Evolutionary conservation across 2,329 filamentous ascomycete genomes (phyloP), one percentile per base, ranked within the genome.

Genomic region (Bipolaris oryzae): DNA sequence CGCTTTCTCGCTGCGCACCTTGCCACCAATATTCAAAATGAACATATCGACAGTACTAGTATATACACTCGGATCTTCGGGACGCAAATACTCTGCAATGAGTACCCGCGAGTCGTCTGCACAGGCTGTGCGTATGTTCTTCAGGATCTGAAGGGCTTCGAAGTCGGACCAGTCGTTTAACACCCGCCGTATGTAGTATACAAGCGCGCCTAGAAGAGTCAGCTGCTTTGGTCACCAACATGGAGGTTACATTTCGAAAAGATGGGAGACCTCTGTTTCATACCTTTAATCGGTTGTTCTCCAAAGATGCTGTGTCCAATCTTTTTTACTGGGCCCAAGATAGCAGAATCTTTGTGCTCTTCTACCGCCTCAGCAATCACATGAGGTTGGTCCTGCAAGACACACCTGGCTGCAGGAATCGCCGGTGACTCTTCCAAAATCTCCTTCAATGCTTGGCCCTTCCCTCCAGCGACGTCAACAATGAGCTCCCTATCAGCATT

Each of bases 131-230:
- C 50, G 54, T 21, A 53, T 35, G 38, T 49, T 47, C n/a, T 44
- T 48, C 21, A 57, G 43, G 11, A 57, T 57, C 42, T 53, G 42
- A 38, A 57, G 42, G 35, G 35, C 41, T 48, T 47, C 50, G 21
- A 43, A 20, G 23, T 53, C 54, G 37, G 54, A 49, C 54, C 54
- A 57, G 44, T 57, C 54, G 35, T 57, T 57, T 21, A 57, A 44
- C 9, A 53, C 50, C 9, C 54, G 54, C 18, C 54, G 43, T 20
- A 57, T 49, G 16, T 57, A 49, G 21, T 57, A 57, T 43, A 57
- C 44, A 28, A 53, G 50, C 25, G 54, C 54, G 43, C 54, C 54
- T 57, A 39, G 16, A 53, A 15, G 9, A 13, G 16, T 21, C 11
- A 21, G 39, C 20, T 15, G 48, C 16, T 13, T 25, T 21, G 28